Conservation (phyloP, 2,329 filamentous ascomycete genomes). For the Alternaria sp. region DNA sequence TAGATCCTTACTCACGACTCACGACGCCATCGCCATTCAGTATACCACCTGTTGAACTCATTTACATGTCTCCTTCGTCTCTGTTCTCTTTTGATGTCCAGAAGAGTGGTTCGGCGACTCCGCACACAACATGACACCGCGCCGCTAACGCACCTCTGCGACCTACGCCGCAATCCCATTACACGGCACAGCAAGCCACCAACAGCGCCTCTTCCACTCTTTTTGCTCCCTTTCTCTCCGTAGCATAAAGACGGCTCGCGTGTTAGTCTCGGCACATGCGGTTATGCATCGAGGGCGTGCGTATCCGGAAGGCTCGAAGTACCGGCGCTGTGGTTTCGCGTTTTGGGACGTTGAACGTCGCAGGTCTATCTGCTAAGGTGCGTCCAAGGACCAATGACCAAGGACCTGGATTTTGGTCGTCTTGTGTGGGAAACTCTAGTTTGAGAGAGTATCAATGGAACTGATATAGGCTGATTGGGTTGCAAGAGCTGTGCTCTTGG, state of each 20-base stretch:
- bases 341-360: neutral
- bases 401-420: neutral
- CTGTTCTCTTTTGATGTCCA: neutral
- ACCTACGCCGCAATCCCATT: constrained; percentile 3
- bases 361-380: neutral
- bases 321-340: constrained; percentile 5
- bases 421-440: neutral
- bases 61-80: neutral
- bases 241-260: neutral
- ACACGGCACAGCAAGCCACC: constrained; percentile 3
- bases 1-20: neutral
- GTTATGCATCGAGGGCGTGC: neutral
- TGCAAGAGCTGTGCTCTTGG: neutral
- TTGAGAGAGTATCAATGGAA: neutral
- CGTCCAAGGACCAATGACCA: neutral
- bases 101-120: neutral
- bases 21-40: neutral
- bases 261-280: neutral
- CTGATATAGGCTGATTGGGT: neutral
- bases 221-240: neutral
- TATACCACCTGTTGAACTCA: neutral
- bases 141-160: neutral
- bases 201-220: neutral
- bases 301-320: neutral
- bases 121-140: neutral